phyloP scores from a whole-genome alignment of 768 basidiomycete genomes.

The Auricularia sp. region DNA sequence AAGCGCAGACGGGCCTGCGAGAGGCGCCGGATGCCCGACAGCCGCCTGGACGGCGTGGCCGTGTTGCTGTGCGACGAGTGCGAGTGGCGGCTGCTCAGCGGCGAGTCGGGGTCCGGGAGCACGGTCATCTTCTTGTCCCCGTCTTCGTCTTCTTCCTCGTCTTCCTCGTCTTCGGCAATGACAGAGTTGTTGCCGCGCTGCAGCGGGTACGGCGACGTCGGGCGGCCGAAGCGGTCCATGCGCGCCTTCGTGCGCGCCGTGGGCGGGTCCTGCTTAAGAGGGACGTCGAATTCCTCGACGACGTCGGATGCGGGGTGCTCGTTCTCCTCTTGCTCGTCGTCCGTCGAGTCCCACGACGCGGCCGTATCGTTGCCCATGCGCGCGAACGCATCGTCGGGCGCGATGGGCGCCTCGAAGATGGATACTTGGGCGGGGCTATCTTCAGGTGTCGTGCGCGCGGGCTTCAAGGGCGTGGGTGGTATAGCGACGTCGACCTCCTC shows the following conservation, averaged over 20 bases:
- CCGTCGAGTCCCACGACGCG: conserved; percentile 4
- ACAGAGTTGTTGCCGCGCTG: neutral
- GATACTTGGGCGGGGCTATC: conserved; percentile 3
- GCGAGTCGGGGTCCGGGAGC: neutral
- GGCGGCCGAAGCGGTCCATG: conserved; percentile 55
- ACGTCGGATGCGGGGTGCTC: conserved; percentile 39
- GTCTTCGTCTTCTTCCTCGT: conserved; percentile 5
- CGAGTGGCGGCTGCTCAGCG: neutral
- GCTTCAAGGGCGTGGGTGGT: conserved; percentile 28
- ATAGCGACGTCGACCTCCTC: conserved; percentile 14
- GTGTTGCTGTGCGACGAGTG: neutral
- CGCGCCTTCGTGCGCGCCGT: conserved; percentile 41
- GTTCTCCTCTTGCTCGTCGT: conserved; percentile 20
- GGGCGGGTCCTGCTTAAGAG: conserved; percentile 57
- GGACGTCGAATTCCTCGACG: conserved; percentile 45
- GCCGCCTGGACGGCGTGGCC: neutral
- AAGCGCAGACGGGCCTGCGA: neutral
- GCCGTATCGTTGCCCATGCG: conserved; percentile 19
- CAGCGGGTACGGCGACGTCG: conserved; percentile 55
- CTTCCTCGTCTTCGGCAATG: conserved; percentile 10
- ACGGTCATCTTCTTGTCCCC: neutral
- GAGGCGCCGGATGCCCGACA: too few relatives aligned
- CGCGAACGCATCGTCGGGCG: conserved; percentile 7
- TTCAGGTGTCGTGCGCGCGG: conserved; percentile 25
- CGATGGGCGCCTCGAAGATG: neutral